A percentile compares a stretch with the other conserved stretches of the same genome.
phyloP scores from a whole-genome alignment of 1,284 basidiomycete species.

The Schizophyllum commune region DNA sequence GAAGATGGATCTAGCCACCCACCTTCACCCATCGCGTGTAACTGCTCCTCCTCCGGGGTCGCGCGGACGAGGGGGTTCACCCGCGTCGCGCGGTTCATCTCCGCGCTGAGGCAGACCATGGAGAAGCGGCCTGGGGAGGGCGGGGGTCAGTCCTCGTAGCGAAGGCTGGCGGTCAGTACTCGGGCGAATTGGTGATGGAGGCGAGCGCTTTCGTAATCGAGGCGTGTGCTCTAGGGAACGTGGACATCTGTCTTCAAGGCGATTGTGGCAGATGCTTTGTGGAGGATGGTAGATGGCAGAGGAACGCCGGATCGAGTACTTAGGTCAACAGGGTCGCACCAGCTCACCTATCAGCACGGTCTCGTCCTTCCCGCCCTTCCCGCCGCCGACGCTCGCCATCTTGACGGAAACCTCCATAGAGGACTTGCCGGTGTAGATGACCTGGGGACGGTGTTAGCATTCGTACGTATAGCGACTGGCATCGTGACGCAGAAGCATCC shows the following conservation, averaged over 20 bases:
- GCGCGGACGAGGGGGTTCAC: slow-evolving; percentile 61
- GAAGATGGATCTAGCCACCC: slow-evolving; percentile 8
- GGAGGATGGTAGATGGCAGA: no score
- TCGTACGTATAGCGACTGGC: no score
- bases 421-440: slow-evolving; percentile 69
- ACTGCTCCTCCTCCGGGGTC: slow-evolving; percentile 53
- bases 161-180: not conserved
- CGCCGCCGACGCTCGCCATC: slow-evolving; percentile 57
- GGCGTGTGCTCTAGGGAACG: no score
- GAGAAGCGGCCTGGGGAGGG: slow-evolving; percentile 52
- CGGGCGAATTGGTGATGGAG: no score
- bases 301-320: no score
- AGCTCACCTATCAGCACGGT: slow-evolving; percentile 67
- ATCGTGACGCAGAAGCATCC: no score
- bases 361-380: slow-evolving; percentile 33
- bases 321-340: no score
- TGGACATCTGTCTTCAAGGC: not conserved
- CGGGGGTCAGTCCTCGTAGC: not conserved
- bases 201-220: no score
- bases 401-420: slow-evolving; percentile 80
- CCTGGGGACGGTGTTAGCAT: slow-evolving; percentile 31
- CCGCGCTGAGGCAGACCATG: slow-evolving; percentile 76
- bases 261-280: not conserved
- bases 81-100: slow-evolving; percentile 53
- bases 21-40: slow-evolving; percentile 68